These are phyloP conservation scores for Cladophialophora chaetospira DNA, from an alignment of 2,329 filamentous ascomycete species.

Conservation along the genomic window DNA sequence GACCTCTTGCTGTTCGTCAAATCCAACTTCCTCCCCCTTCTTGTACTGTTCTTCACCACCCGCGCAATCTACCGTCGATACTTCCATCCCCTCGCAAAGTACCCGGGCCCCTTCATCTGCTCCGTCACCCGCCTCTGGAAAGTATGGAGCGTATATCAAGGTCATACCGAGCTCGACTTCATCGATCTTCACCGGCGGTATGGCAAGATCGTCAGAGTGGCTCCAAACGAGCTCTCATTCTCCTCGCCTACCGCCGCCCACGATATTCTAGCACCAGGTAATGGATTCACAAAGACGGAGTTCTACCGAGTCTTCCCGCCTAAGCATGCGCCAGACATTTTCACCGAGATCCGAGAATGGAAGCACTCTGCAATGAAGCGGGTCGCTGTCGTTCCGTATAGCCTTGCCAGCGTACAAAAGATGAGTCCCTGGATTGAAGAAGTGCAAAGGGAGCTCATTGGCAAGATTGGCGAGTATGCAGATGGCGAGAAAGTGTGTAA, in stretches of 20 bases:
- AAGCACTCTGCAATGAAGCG: constrained; percentile 59
- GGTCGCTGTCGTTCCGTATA: constrained; percentile 37
- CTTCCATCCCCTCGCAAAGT: constrained; percentile 15
- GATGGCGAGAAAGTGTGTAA: constrained; percentile 42
- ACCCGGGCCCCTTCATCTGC: constrained; percentile 16
- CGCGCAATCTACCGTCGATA: constrained; percentile 22
- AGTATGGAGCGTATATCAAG: constrained; percentile 41
- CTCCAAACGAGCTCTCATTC: constrained; percentile 51
- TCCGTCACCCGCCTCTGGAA: constrained; percentile 26
- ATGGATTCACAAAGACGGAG: constrained; percentile 55
- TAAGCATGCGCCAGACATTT: constrained; percentile 59
- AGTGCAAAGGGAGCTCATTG: constrained; percentile 36
- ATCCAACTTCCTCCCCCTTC: not conserved
- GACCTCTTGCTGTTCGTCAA: not conserved
- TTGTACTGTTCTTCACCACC: not conserved
- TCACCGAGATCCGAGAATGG: constrained; percentile 57
- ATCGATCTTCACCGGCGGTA: constrained; percentile 43
- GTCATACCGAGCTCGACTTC: constrained; percentile 42
- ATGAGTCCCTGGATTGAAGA: constrained; percentile 33
- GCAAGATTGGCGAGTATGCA: constrained; percentile 46
- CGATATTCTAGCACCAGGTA: constrained; percentile 50
- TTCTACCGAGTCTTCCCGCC: constrained; percentile 59
- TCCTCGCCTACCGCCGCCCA: constrained; percentile 50
- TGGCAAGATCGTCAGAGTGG: constrained; percentile 23
- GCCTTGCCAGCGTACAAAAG: constrained; percentile 32